Evolutionary conservation across 768 basidiomycete genomes (phyloP).

Genomic region (Xerocomus brunneocitrinus): DNA sequence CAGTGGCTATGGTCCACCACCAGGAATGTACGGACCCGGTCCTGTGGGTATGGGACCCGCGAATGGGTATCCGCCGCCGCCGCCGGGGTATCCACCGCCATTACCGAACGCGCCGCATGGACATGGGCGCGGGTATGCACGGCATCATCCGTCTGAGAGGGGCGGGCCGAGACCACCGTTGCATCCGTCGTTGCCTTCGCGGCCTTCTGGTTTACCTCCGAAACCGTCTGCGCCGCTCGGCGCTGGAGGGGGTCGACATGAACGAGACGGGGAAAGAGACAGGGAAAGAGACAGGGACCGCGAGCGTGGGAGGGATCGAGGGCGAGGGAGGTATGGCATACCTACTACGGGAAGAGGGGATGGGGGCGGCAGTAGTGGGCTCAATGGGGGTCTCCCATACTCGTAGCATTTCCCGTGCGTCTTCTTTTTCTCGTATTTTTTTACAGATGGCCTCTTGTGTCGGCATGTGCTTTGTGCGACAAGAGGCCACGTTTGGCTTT

Average conservation of each 20-base stretch:
- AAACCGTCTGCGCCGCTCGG: constrained; percentile 17
- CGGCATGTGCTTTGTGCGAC: neutral
- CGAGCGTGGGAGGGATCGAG: constrained; percentile 19
- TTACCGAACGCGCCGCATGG: constrained; percentile 10
- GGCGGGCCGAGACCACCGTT: constrained; percentile 1
- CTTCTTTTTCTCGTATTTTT: neutral
- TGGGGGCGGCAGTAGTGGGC: constrained; percentile 7
- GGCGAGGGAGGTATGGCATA: constrained; percentile 10
- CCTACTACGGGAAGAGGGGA: neutral
- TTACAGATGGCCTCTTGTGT: too few species aligned
- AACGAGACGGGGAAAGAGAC: constrained; percentile 17
- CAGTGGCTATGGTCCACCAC: constrained; percentile 16
- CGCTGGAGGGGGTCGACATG: constrained; percentile 6
- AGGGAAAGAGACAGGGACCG: constrained; percentile 6
- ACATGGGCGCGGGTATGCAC: constrained; percentile 7
- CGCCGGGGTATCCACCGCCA: constrained; percentile 18
- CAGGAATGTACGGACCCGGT: constrained; percentile 8
- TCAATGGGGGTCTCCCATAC: constrained; percentile 27
- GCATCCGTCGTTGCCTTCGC: constrained; percentile 20
- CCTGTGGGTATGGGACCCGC: neutral
- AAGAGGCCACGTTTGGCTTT: neutral
- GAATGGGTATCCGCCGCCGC: constrained; percentile 18
- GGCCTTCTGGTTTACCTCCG: constrained; percentile 17
- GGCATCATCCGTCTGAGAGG: constrained; percentile 11
- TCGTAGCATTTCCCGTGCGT: constrained; percentile 16